These are phyloP conservation scores for Ricinus communis DNA, from an alignment of 345 rosid genomes.

Conservation along the genomic window DNA sequence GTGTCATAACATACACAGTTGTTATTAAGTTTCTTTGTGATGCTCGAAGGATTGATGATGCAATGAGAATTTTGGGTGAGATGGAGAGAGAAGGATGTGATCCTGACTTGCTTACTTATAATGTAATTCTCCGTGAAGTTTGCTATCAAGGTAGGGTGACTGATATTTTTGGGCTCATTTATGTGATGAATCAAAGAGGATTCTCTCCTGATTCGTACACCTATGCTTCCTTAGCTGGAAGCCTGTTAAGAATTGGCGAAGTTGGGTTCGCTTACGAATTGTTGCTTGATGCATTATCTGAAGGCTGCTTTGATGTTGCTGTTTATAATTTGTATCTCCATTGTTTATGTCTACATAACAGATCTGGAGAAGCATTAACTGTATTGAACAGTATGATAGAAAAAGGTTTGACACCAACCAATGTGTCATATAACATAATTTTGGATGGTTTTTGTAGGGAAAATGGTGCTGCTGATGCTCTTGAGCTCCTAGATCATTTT, in stretches of 20 bases:
- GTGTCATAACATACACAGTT: slow-evolving; percentile 37
- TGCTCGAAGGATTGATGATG: slow-evolving; percentile 27
- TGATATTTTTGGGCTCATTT: slow-evolving; percentile 21
- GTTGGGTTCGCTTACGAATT: slow-evolving; percentile 20
- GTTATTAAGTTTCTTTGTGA: slow-evolving; percentile 39
- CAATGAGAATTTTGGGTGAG: slow-evolving; percentile 19
- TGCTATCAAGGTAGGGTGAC: slow-evolving; percentile 23
- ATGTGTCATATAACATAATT: slow-evolving; percentile 37
- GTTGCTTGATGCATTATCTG: slow-evolving; percentile 27
- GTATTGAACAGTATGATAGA: slow-evolving; percentile 27
- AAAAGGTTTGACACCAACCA: slow-evolving; percentile 31
- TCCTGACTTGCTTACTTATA: slow-evolving; percentile 37
- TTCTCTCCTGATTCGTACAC: slow-evolving; percentile 33
- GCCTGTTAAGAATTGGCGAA: slow-evolving; percentile 31
- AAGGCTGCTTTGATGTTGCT: slow-evolving; percentile 32
- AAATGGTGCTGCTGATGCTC: slow-evolving; percentile 27
- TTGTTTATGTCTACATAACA: slow-evolving; percentile 31
- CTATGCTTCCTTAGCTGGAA: slow-evolving; percentile 35
- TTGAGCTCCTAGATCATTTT: slow-evolving; percentile 31
- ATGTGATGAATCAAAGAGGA: slow-evolving; percentile 25
- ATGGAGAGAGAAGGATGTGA: slow-evolving; percentile 36
- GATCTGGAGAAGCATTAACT: slow-evolving; percentile 35
- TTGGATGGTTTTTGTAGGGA: slow-evolving; percentile 40
- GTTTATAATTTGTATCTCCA: slow-evolving; percentile 34
- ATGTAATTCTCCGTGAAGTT: slow-evolving; percentile 38